These are phyloP conservation scores for Pyrenula aspistea DNA, from an alignment of 495 filamentous ascomycete species.

Conservation along the genomic window DNA sequence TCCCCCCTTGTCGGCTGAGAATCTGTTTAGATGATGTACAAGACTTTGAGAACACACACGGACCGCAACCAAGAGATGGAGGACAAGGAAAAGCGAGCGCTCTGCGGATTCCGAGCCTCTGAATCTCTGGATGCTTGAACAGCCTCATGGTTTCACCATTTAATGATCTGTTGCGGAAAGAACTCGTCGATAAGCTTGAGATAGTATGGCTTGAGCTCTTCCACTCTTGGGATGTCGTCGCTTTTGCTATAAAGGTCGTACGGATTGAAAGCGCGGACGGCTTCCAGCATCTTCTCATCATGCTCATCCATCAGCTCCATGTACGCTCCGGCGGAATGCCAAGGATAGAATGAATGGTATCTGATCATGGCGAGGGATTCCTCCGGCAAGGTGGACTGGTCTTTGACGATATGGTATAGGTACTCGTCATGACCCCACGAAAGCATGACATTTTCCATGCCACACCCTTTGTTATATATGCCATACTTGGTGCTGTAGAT, in stretches of 20 bases:
- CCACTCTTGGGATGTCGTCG: constrained; percentile 61
- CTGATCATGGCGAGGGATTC: constrained; percentile 85
- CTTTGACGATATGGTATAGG: constrained; percentile 70
- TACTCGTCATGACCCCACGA: constrained; percentile 93
- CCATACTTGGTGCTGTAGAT: constrained; percentile 63
- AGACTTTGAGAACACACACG: too few relatives aligned
- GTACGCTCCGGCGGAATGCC: constrained; percentile 73
- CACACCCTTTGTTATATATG: constrained; percentile 66
- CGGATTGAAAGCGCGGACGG: constrained; percentile 77
- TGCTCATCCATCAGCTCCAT: constrained; percentile 68
- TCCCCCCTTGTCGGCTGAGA: too few relatives aligned
- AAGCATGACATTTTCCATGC: constrained; percentile 74
- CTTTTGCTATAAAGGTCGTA: constrained; percentile 92
- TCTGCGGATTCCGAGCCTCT: background rate
- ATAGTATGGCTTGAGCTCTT: constrained; percentile 75
- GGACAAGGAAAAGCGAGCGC: background rate
- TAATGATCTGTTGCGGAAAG: constrained; percentile 64
- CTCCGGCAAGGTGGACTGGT: constrained; percentile 61
- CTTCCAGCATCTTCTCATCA: constrained; percentile 64
- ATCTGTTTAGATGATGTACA: too few relatives aligned
- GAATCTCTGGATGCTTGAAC: background rate
- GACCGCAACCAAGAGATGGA: too few relatives aligned
- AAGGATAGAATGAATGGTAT: constrained; percentile 84
- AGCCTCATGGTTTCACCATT: constrained; percentile 44
- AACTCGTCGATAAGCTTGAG: constrained; percentile 75